Evolutionary conservation across 345 rosid species (phyloP).

Genomic region (Acer campestre): DNA sequence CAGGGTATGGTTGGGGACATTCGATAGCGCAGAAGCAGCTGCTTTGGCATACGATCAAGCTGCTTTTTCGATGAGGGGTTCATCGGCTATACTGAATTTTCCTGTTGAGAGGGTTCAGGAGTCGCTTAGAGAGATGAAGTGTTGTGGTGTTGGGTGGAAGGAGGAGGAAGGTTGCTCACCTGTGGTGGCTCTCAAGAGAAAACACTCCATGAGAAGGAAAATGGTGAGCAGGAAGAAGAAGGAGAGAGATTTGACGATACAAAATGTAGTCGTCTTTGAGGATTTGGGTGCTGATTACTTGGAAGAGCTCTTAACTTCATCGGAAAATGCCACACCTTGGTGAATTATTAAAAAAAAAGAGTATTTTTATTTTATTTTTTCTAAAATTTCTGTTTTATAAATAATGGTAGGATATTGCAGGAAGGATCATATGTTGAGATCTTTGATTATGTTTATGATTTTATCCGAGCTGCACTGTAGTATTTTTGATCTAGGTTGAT

Average conservation of each 20-base stretch:
- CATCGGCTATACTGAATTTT: conserved; percentile 58
- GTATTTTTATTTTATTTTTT: neutral
- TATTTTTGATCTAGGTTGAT: too few species aligned
- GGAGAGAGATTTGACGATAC: conserved; percentile 40
- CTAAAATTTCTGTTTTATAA: neutral
- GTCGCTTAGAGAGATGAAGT: conserved; percentile 65
- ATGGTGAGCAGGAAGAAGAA: conserved; percentile 39
- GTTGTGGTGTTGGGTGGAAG: neutral
- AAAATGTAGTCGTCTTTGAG: conserved; percentile 67
- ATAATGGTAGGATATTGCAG: neutral
- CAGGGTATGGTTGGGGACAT: conserved; percentile 76
- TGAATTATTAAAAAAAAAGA: neutral
- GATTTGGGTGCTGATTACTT: conserved; percentile 81
- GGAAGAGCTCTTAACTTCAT: conserved; percentile 59
- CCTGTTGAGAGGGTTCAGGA: conserved; percentile 68
- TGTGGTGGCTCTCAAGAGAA: conserved; percentile 82
- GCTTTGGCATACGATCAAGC: conserved; percentile 81
- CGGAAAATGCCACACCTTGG: conserved; percentile 35
- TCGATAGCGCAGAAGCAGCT: conserved; percentile 75
- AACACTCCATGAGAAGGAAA: conserved; percentile 73
- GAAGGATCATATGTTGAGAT: neutral
- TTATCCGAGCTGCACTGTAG: too few species aligned
- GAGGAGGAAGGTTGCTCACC: conserved; percentile 75
- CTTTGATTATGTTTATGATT: neutral
- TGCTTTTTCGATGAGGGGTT: conserved; percentile 69